Evolutionary conservation across 2,329 filamentous ascomycete genomes (phyloP).

Genomic region (Fonsecaea nubica): DNA sequence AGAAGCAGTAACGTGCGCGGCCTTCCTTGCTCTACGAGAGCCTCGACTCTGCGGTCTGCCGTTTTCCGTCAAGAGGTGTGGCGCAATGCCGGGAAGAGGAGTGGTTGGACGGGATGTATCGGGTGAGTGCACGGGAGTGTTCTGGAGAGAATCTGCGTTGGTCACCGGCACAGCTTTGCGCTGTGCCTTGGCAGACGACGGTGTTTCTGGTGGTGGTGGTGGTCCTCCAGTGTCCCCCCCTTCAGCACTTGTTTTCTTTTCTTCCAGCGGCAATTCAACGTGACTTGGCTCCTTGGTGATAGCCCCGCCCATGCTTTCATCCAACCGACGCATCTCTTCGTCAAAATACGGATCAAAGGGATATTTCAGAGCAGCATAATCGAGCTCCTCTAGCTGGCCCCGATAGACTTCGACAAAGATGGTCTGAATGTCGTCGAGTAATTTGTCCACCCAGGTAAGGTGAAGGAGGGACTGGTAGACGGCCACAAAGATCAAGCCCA

Average conservation of each 20-base stretch:
- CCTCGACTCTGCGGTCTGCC: conserved; percentile 75
- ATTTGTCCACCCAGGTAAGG: conserved; percentile 94
- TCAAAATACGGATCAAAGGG: conserved; percentile 94
- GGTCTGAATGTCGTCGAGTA: conserved; percentile 91
- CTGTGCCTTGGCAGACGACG: conserved; percentile 60
- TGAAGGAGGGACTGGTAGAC: conserved; percentile 96
- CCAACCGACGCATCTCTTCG: conserved; percentile 84
- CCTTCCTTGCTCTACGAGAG: conserved; percentile 79
- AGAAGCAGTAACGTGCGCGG: conserved; percentile 63
- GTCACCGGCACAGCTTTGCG: conserved; percentile 50
- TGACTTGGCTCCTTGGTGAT: conserved; percentile 55
- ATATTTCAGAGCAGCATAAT: conserved; percentile 80
- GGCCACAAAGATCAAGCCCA: conserved; percentile 94
- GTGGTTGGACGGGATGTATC: conserved; percentile 80
- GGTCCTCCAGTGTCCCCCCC: conserved; percentile 57
- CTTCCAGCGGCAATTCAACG: conserved; percentile 50
- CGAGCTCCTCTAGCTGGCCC: conserved; percentile 80
- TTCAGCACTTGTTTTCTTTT: conserved; percentile 55
- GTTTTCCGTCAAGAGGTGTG: conserved; percentile 75
- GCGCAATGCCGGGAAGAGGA: conserved; percentile 63
- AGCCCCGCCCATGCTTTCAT: conserved; percentile 52
- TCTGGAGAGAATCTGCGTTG: conserved; percentile 65
- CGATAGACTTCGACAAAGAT: conserved; percentile 91
- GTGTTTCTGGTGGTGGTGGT: conserved; percentile 58
- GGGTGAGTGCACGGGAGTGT: conserved; percentile 72